Evolutionary conservation across 163 green algal species (phyloP), one percentile per base, ranked within the genome.

Genomic region (Volvox carteri): DNA sequence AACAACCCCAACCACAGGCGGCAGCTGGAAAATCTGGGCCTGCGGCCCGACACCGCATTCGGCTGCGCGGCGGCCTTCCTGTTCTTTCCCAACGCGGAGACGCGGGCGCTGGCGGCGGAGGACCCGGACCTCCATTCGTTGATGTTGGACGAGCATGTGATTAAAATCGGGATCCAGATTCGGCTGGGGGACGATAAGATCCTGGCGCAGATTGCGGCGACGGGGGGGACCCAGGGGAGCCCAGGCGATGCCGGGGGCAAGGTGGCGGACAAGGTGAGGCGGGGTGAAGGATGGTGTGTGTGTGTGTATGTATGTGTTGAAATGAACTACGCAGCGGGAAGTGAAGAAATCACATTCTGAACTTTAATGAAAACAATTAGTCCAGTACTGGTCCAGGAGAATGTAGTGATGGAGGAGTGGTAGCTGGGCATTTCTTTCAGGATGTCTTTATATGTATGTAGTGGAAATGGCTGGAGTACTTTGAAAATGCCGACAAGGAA

Each of bases 151-250:
- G 79, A 86, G 42, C 0, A n/a, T 3, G 67, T 37, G 23, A 88
- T 88, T 33, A 88, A 79, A 44, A 88, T 88, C 19, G 81, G 81
- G 37, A 88, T 88, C 67, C 81, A 88, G 81, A 72, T 88, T 44
- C 65, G 81, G 21, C 67, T 88, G 44, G 81, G 81, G 4, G 81
- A 88, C 35, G 65, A 39, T 25, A 41, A 67, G 18, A 88, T 88
- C 67, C 46, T 88, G 46, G 33, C 8, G 65, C 81, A 88, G 65
- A 30, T 86, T 16, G 41, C 54, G 50, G 52, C 52, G 52, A 62
- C 52, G 18, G 52, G 60, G 60, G 23, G 60, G n/a, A 25, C 50
- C 12, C 50, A 58, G 16, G 50, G 50, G 12, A 58, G 50, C 12
- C 12, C 12, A 58, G 50, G 16, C 12, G 16, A 12, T 25, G 50